Conservation (phyloP, 768 basidiomycete genomes). For the Coprinopsis sp. region DNA sequence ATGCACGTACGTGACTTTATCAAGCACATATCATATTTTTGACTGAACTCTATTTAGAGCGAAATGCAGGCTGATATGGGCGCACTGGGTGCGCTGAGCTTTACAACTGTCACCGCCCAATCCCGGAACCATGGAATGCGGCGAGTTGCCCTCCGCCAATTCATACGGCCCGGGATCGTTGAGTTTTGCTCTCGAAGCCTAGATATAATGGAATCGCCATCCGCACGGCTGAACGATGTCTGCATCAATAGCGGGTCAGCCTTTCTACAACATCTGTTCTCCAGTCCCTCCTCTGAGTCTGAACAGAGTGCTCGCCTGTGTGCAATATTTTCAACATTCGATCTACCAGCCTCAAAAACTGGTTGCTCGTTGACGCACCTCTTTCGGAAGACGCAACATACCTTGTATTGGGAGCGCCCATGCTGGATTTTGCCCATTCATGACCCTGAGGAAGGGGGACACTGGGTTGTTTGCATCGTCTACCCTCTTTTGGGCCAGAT, state of each 20-base stretch:
- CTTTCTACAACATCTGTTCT: constrained; percentile 12
- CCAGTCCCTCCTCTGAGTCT: neutral
- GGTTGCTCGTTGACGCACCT: constrained; percentile 13
- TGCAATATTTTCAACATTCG: constrained; percentile 14
- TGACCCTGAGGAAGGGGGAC: constrained; percentile 10
- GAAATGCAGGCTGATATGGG: too few relatives aligned
- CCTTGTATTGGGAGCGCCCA: constrained; percentile 25
- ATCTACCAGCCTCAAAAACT: constrained; percentile 16
- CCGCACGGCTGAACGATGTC: constrained; percentile 17
- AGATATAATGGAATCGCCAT: neutral
- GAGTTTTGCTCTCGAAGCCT: neutral
- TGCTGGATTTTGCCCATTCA: constrained; percentile 37
- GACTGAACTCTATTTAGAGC: too few relatives aligned
- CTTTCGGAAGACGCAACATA: constrained; percentile 15
- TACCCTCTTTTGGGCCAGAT: constrained; percentile 12
- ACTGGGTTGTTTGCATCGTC: constrained; percentile 30
- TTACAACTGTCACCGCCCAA: too few relatives aligned
- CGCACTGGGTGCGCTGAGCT: too few relatives aligned
- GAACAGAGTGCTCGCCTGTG: constrained; percentile 2
- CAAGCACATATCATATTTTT: too few relatives aligned
- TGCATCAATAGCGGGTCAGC: constrained; percentile 23
- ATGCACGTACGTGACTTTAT: too few relatives aligned
- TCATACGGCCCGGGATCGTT: neutral
- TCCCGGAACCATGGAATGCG: too few relatives aligned
- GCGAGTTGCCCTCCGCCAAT: neutral